A percentile compares a stretch with the other conserved stretches of the same genome.
phyloP scores from a whole-genome alignment of 306 rosid species.

The Sesbania bispinosa region DNA sequence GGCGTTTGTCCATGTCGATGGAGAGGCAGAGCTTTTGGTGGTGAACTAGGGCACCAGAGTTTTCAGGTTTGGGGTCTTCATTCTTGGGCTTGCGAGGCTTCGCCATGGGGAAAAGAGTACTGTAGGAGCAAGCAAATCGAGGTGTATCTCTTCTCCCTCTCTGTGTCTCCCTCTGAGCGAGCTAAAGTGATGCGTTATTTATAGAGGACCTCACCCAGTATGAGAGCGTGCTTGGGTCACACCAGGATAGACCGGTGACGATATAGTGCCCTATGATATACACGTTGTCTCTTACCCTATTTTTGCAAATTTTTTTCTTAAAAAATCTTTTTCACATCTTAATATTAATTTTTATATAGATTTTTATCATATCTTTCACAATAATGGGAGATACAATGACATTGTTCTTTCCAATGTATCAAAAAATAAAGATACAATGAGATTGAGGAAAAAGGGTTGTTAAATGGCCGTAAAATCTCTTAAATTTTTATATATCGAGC shows the following conservation, averaged over 20 bases:
- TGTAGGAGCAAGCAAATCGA: neutral
- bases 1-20: slow-evolving; percentile 64
- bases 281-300: no score
- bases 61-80: slow-evolving; percentile 80
- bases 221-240: neutral
- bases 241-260: neutral
- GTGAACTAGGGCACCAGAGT: slow-evolving; percentile 71
- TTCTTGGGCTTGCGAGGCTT: slow-evolving; percentile 92
- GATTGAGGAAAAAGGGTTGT: no score
- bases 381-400: no score
- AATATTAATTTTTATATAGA: no score
- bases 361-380: no score
- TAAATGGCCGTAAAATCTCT: no score
- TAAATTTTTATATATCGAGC: no score
- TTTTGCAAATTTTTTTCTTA: no score
- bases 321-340: no score
- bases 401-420: no score
- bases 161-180: neutral
- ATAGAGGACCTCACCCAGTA: neutral
- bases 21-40: slow-evolving; percentile 96
- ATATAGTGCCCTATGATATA: neutral
- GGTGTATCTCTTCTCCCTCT: neutral
- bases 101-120: slow-evolving; percentile 45
- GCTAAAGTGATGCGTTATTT: slow-evolving; percentile 10
- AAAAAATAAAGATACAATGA: no score